phyloP scores from a whole-genome alignment of 2,329 filamentous ascomycete genomes.

The Emmonsiellopsis sp. region DNA sequence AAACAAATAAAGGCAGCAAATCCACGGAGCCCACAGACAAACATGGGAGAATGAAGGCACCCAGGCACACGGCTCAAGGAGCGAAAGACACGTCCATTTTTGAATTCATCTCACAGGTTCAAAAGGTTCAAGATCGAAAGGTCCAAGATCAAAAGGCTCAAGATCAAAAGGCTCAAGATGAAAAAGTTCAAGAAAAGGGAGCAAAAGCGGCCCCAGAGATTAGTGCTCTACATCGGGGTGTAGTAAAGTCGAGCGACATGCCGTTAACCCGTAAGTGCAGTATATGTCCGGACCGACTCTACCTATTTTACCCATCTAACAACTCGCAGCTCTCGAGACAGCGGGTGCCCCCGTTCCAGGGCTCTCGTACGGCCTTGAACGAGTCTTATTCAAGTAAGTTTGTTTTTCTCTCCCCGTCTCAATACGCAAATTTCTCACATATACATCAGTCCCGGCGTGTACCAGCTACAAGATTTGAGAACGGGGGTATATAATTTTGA shows the following conservation, averaged over 20 bases:
- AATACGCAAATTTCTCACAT: conserved; percentile 3
- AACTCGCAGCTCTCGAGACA: conserved; percentile 25
- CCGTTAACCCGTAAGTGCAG: conserved; percentile 15
- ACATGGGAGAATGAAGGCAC: no score
- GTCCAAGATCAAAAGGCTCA: background rate
- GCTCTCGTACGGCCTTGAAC: conserved; percentile 66
- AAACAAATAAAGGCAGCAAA: background rate
- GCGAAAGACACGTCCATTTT: background rate
- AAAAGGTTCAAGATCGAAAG: background rate
- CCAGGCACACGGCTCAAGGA: background rate
- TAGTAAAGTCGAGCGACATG: conserved; percentile 7
- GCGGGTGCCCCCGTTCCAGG: conserved; percentile 48
- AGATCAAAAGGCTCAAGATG: no score
- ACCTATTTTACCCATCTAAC: conserved; percentile 5
- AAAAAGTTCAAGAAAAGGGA: background rate
- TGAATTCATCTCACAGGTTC: background rate
- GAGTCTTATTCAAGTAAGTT: conserved; percentile 78
- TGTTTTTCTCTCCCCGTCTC: conserved; percentile 11
- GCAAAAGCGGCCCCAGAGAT: background rate
- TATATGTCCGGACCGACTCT: background rate
- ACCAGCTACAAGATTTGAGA: conserved; percentile 78
- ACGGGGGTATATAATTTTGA: conserved; percentile 94
- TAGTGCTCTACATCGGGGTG: conserved; percentile 6
- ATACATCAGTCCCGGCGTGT: conserved; percentile 58
- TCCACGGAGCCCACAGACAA: background rate